Base-by-base conservation (phyloP, 495 filamentous ascomycete species). In the Cercophora newfieldiana region DNA sequence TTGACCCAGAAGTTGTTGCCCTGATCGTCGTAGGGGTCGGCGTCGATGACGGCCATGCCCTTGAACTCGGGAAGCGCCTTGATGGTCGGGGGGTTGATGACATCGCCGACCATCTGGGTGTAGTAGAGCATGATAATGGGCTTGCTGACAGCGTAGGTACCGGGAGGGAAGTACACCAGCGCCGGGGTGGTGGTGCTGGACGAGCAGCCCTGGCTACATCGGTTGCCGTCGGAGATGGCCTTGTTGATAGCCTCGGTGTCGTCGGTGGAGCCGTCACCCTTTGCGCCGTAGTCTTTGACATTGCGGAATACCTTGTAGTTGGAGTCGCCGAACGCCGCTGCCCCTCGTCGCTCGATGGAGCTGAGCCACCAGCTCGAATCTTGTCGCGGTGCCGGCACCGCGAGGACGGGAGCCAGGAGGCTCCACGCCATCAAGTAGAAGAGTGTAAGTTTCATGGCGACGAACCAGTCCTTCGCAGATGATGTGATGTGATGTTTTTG, bases 11-110 rank as follows among this genome's bases (percentile, higher is more conserved):
- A 87, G 73, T 87, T 86, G 24, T 64, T 71, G 55, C 83, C 82
- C 6, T 80, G 77, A 29, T 84, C 71, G 25, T 80, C 77, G 73
- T 99, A 98, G 0, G 94, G 94, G 69, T 99, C 90, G 8, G 92
- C 81, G 70, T 97, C 94, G 70, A 99, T 92, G 24, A 99, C 83
- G 21, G 88, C 94, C 77, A 97, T 96, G 67, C 95, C 95, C 3
- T 79, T 53, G 72, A 98, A 98, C 66, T 74, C 74, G 7, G 89
- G 71, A 0, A 86, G 75, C 0, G 90, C 95, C 81, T 94, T 93
- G 75, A 98, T 81, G 0, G 88, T 89, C 1, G 94, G 94, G 3
- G 88, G 72, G 61, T 85, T 79, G 50, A 83, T 72, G 51, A 80
- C 81, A 78, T 98, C 91, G 61, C 91, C 91, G 3, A 94, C 82